Evolutionary conservation across 441 rosid genomes (phyloP).

Genomic region (Aquilaria agallochum): DNA sequence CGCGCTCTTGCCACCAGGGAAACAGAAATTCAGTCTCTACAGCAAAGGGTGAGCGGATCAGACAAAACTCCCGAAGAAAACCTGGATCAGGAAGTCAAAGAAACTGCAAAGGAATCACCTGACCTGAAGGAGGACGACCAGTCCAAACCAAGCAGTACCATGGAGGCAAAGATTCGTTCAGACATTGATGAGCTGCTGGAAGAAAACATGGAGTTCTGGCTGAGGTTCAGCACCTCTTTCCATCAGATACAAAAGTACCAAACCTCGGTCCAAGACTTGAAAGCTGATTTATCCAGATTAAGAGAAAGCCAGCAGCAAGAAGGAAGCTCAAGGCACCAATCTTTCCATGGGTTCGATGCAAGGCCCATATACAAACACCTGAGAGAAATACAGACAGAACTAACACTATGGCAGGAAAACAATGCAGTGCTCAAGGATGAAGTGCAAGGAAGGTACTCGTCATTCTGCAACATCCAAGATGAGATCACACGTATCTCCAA

Average conservation of each 20-base stretch:
- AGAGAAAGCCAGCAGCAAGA: constrained; percentile 25
- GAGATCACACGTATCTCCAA: constrained; percentile 47
- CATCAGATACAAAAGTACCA: constrained; percentile 78
- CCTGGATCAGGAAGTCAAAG: constrained; percentile 13
- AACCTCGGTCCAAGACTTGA: constrained; percentile 58
- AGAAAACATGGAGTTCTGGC: constrained; percentile 92
- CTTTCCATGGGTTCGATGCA: constrained; percentile 35
- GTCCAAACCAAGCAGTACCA: constrained; percentile 22
- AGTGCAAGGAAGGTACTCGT: constrained; percentile 45
- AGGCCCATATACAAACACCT: constrained; percentile 71
- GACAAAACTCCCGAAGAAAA: constrained; percentile 25
- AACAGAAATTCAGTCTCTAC: constrained; percentile 48
- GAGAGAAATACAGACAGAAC: constrained; percentile 68
- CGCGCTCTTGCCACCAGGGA: constrained; percentile 50
- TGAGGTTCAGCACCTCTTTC: constrained; percentile 79
- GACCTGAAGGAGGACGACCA: constrained; percentile 20
- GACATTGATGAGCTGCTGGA: constrained; percentile 75
- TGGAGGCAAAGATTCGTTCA: constrained; percentile 61
- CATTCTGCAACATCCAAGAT: constrained; percentile 62
- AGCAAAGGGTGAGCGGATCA: constrained; percentile 21
- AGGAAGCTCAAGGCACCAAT: constrained; percentile 16
- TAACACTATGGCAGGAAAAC: constrained; percentile 78
- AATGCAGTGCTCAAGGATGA: constrained; percentile 65
- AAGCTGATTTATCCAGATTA: constrained; percentile 45
- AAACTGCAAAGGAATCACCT: constrained; percentile 25